Evolutionary conservation across 2,329 filamentous ascomycete genomes (phyloP).

Genomic region (Pyrenophora graminea): DNA sequence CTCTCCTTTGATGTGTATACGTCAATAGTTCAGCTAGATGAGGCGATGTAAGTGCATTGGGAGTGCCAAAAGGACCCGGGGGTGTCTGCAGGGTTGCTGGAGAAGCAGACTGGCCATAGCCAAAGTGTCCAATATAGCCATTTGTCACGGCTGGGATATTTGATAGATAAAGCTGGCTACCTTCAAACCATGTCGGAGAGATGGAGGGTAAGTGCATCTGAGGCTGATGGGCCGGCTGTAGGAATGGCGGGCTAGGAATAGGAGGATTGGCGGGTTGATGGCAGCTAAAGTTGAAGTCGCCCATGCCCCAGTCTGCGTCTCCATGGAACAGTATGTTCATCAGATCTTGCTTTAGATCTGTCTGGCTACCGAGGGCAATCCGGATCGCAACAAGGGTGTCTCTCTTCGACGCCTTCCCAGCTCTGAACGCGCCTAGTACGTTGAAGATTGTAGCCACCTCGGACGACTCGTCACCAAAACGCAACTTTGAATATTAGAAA

Average conservation of each 20-base stretch:
- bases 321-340: constrained; percentile 28
- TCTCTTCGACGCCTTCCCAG: constrained; percentile 26
- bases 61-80: not conserved
- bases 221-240: constrained; percentile 34
- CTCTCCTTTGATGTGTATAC: not conserved
- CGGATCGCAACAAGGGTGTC: constrained; percentile 25
- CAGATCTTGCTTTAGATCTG: constrained; percentile 30
- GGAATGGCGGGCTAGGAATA: constrained; percentile 19
- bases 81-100: not conserved
- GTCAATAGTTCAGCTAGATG: not conserved
- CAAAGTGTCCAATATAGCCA: not conserved
- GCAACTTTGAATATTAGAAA: constrained; percentile 14
- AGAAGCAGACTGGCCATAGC: not conserved
- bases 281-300: constrained; percentile 32
- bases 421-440: constrained; percentile 23
- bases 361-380: constrained; percentile 20
- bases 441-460: constrained; percentile 22
- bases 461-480: constrained; percentile 30
- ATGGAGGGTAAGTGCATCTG: constrained; percentile 26
- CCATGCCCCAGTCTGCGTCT: constrained; percentile 26
- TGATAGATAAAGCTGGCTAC: not conserved
- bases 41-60: not conserved
- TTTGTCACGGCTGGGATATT: not conserved
- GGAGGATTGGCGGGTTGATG: not conserved
- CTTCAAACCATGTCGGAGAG: constrained; percentile 16